A percentile compares a stretch with the other conserved stretches of the same genome.
These are phyloP conservation scores for Annona squamosa DNA, from an alignment of 164 flowering plant species.

Conservation along the genomic window DNA sequence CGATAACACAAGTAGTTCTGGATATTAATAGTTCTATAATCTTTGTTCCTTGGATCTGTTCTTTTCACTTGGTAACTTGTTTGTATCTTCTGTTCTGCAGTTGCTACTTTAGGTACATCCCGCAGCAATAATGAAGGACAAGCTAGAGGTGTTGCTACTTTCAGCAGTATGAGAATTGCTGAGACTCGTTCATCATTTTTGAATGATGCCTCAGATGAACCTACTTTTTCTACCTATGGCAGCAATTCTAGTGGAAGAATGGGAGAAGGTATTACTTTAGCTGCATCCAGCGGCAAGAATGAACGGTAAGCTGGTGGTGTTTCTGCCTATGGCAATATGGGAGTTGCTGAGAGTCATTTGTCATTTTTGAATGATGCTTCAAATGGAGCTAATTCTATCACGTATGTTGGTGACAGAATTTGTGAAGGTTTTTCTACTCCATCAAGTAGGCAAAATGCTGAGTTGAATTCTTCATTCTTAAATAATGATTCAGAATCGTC, in stretches of 20 bases:
- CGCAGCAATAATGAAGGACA: constrained; percentile 1
- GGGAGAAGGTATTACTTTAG: not conserved
- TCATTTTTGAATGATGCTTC: not conserved
- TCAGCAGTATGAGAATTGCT: constrained; percentile 1
- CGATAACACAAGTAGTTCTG: not conserved
- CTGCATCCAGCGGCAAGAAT: constrained; percentile 10
- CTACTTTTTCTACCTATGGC: not conserved
- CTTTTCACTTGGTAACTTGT: not conserved
- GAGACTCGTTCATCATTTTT: not conserved
- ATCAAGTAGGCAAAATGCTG: not conserved
- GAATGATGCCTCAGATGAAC: not conserved
- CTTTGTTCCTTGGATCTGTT: not conserved
- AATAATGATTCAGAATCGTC: not conserved
- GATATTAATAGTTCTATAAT: not conserved
- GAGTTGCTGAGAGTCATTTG: not conserved
- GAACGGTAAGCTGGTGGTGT: not conserved
- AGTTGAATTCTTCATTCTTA: not conserved
- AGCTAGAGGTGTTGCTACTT: constrained; percentile 1
- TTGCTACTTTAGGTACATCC: constrained; percentile 20
- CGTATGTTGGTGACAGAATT: not conserved
- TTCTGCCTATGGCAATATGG: not conserved
- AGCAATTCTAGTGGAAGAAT: not conserved
- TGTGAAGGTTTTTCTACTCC: not conserved
- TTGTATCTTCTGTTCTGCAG: constrained; percentile 16
- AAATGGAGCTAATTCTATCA: not conserved